These are phyloP conservation scores for Psilocybe cyanescens DNA, from an alignment of 768 basidiomycete species.

Conservation along the genomic window DNA sequence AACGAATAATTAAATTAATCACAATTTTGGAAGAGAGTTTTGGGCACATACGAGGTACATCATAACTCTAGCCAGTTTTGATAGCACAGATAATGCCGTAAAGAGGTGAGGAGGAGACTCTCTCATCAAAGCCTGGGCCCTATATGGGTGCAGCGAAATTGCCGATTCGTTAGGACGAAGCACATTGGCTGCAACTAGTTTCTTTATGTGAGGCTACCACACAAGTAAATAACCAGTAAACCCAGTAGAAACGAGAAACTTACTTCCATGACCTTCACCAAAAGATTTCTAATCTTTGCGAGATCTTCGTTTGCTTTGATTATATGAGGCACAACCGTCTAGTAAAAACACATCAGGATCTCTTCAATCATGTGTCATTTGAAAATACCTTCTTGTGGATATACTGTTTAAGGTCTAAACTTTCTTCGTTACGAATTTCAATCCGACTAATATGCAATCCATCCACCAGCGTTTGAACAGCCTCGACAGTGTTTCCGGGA, in stretches of 20 bases:
- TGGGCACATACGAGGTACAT: conserved; percentile 72
- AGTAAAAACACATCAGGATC: conserved; percentile 5
- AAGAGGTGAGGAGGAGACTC: conserved; percentile 53
- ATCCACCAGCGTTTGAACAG: conserved; percentile 91
- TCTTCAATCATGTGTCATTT: neutral
- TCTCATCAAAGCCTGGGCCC: conserved; percentile 47
- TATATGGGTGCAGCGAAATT: conserved; percentile 68
- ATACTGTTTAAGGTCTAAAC: conserved; percentile 84
- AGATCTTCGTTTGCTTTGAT: conserved; percentile 76
- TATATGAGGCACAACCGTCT: conserved; percentile 81
- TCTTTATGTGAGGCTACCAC: conserved; percentile 32
- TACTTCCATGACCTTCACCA: conserved; percentile 79
- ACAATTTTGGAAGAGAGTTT: neutral
- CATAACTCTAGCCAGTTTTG: conserved; percentile 77
- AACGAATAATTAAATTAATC: too few species aligned
- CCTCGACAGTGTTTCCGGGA: conserved; percentile 83
- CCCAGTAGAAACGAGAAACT: conserved; percentile 20
- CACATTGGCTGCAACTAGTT: conserved; percentile 39
- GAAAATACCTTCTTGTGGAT: conserved; percentile 79
- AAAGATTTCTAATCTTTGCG: conserved; percentile 62
- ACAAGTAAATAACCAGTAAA: conserved; percentile 16
- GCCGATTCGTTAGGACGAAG: conserved; percentile 54
- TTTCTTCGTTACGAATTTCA: conserved; percentile 91
- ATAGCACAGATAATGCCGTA: conserved; percentile 54
- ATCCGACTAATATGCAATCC: conserved; percentile 93